phyloP scores from a whole-genome alignment of 2,329 filamentous ascomycete genomes.

The Claviceps sp. region DNA sequence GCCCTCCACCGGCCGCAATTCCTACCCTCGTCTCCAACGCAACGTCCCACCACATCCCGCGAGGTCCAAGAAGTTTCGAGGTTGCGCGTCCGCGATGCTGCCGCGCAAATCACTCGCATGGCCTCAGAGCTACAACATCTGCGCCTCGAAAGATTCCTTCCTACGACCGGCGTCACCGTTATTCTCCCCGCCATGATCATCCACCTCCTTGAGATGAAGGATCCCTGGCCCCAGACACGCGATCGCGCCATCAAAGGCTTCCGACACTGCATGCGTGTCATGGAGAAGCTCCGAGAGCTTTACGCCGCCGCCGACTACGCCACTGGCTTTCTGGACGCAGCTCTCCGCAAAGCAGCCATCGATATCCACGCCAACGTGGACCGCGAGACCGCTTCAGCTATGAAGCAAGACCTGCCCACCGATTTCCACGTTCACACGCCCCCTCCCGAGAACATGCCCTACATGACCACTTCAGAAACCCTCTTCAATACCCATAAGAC shows the following conservation, averaged over 20 bases:
- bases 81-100: constrained; percentile 69
- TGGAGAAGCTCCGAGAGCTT: constrained; percentile 74
- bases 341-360: constrained; percentile 75
- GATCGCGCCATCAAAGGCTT: constrained; percentile 67
- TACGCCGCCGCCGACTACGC: constrained; percentile 93
- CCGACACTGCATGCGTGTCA: constrained; percentile 82
- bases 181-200: constrained; percentile 89
- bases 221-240: constrained; percentile 56
- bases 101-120: constrained; percentile 74
- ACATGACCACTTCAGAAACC: constrained; percentile 28
- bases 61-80: constrained; percentile 74
- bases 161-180: constrained; percentile 82
- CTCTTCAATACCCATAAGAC: constrained; percentile 23
- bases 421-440: constrained; percentile 33
- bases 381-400: constrained; percentile 20
- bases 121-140: constrained; percentile 61
- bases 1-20: constrained; percentile 87
- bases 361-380: constrained; percentile 38
- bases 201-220: constrained; percentile 85
- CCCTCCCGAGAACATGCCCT: constrained; percentile 36
- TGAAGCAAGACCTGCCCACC: constrained; percentile 21
- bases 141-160: constrained; percentile 64
- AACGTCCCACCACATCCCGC: constrained; percentile 39
- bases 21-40: constrained; percentile 54
- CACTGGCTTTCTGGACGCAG: constrained; percentile 87